Percentiles rank a stretch among this genome's conserved stretches.
Conservation (phyloP, 345 rosid genomes). For the Linum trigynum region DNA sequence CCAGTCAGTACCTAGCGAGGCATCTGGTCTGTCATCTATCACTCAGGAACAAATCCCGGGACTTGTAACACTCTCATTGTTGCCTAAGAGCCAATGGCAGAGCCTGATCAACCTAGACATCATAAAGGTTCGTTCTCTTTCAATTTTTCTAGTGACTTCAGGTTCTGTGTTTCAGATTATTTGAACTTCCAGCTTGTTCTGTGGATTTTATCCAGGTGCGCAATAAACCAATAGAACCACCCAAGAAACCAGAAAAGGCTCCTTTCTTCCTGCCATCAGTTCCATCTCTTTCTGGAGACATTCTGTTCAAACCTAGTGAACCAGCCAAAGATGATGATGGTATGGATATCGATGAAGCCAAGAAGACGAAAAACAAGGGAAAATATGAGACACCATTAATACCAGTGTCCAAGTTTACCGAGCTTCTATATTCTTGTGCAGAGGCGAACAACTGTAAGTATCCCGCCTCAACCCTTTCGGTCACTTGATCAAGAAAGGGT, state of each 20-base stretch:
- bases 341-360: slow-evolving; percentile 23
- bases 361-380: slow-evolving; percentile 24
- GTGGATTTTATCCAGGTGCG: slow-evolving; percentile 35
- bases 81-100: slow-evolving; percentile 98
- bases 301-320: slow-evolving; percentile 57
- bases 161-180: not conserved
- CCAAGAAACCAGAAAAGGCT: slow-evolving; percentile 78
- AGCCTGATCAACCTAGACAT: slow-evolving; percentile 87
- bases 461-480: slow-evolving; percentile 2
- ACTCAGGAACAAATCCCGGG: slow-evolving; percentile 59
- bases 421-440: slow-evolving; percentile 48
- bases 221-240: slow-evolving; percentile 91
- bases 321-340: slow-evolving; percentile 27
- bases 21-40: slow-evolving; percentile 26
- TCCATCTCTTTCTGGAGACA: slow-evolving; percentile 84
- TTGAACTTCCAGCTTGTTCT: not conserved
- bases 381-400: slow-evolving; percentile 22
- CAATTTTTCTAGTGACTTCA: not conserved
- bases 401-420: slow-evolving; percentile 39
- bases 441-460: slow-evolving; percentile 54
- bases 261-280: slow-evolving; percentile 86
- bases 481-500: not conserved
- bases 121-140: slow-evolving; percentile 54
- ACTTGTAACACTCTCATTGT: slow-evolving; percentile 76
- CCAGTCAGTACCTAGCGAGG: slow-evolving; percentile 18